Percentiles rank a stretch among this genome's conserved stretches.
These are phyloP conservation scores for Neonectria sp. DNA, from an alignment of 2,329 filamentous ascomycete genomes.

Conservation along the genomic window DNA sequence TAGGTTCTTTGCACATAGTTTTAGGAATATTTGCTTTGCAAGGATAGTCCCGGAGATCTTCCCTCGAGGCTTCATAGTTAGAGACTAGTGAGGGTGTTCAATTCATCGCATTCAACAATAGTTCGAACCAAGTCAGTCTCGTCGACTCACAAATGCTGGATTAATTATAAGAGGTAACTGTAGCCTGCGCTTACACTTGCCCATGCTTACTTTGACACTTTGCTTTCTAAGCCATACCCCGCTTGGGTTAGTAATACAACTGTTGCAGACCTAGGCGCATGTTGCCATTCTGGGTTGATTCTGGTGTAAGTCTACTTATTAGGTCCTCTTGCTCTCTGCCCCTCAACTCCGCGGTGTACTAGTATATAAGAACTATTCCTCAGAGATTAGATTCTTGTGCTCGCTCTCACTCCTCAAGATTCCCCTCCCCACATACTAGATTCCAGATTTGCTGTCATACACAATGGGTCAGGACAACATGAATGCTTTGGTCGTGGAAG, in stretches of 20 bases:
- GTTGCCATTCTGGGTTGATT: background rate
- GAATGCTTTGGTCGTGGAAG: conserved; percentile 39
- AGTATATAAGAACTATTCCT: too few species aligned
- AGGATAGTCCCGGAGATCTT: background rate
- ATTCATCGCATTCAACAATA: background rate
- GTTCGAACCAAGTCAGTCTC: background rate
- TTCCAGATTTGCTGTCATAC: background rate
- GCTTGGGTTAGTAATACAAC: conserved; percentile 1
- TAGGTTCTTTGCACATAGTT: too few species aligned
- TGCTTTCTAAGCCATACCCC: conserved; percentile 18
- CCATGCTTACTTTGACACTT: background rate
- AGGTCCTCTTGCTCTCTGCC: background rate
- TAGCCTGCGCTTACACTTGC: conserved; percentile 12
- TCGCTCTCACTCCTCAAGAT: background rate
- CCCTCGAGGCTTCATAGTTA: background rate
- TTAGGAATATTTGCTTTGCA: background rate
- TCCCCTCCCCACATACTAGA: background rate
- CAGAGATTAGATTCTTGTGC: background rate
- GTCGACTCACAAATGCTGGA: background rate
- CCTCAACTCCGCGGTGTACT: too few species aligned
- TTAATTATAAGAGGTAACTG: background rate
- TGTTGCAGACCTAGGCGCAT: background rate
- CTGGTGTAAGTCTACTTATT: background rate
- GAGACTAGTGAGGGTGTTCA: background rate
- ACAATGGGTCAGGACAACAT: conserved; percentile 35